phyloP scores from a whole-genome alignment of 768 basidiomycete genomes.

The Fibroporia radiculosa region DNA sequence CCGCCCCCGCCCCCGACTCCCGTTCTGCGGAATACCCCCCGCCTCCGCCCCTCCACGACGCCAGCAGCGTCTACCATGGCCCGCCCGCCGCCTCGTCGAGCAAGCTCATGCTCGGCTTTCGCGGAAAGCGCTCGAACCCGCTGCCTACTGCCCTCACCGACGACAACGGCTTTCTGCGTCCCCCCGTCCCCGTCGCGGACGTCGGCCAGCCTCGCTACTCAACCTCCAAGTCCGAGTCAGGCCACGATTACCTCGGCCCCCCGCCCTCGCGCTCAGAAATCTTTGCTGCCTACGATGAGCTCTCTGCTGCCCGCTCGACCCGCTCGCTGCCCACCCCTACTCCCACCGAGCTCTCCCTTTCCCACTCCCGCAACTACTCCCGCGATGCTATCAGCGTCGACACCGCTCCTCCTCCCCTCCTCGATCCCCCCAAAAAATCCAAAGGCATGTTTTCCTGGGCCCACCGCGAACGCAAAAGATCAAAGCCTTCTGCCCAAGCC shows the following conservation, averaged over 20 bases:
- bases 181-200: slow-evolving; percentile 11
- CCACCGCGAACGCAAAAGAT: slow-evolving; percentile 32
- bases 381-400: slow-evolving; percentile 7
- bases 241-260: slow-evolving; percentile 36
- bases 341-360: background rate
- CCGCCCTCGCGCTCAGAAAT: slow-evolving; percentile 60
- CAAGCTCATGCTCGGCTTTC: slow-evolving; percentile 39
- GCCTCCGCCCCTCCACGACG: slow-evolving; percentile 10
- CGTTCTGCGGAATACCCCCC: slow-evolving; percentile 6
- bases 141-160: slow-evolving; percentile 20
- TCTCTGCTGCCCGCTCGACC: slow-evolving; percentile 45
- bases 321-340: slow-evolving; percentile 46
- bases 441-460: slow-evolving; percentile 36
- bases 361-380: slow-evolving; percentile 5
- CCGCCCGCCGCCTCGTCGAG: slow-evolving; percentile 28
- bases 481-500: slow-evolving; percentile 24
- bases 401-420: slow-evolving; percentile 3
- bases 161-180: slow-evolving; percentile 25
- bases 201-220: slow-evolving; percentile 20
- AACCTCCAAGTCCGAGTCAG: slow-evolving; percentile 36
- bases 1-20: slow-evolving; percentile 13
- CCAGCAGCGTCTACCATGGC: slow-evolving; percentile 9
- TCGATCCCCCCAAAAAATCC: slow-evolving; percentile 22
- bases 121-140: slow-evolving; percentile 25
- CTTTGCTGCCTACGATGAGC: slow-evolving; percentile 52